Conservation (phyloP, 805 yeast genomes). For the Yamadazyma takamatsuzukensis region DNA sequence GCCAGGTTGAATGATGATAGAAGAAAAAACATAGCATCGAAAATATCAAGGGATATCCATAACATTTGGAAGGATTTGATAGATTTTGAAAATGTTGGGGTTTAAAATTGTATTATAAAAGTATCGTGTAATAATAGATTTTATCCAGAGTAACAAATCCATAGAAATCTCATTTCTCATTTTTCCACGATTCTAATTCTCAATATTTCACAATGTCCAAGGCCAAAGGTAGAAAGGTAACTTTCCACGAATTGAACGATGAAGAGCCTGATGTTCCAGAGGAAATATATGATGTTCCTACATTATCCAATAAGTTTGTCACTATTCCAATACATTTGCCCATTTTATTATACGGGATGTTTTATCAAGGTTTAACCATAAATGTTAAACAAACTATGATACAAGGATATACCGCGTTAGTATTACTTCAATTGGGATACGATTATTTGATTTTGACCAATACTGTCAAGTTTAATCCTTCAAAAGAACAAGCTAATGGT, state of each 20-base stretch:
- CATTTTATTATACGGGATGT: conserved; percentile 25
- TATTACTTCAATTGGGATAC: conserved; percentile 22
- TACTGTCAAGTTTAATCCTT: conserved; percentile 2
- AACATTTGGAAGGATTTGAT: conserved; percentile 70
- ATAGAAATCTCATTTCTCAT: too few relatives aligned
- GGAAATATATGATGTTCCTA: conserved; percentile 7
- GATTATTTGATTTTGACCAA: conserved; percentile 15
- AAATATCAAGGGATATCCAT: conserved; percentile 52
- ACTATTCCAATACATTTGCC: conserved; percentile 29
- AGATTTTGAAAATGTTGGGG: conserved; percentile 47
- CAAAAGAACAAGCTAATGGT: too few relatives aligned
- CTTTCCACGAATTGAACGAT: conserved; percentile 8
- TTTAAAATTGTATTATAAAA: too few relatives aligned
- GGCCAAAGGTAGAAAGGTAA: conserved; percentile 11
- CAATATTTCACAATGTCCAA: background rate
- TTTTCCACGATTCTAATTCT: background rate
- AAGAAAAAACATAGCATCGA: conserved; percentile 50
- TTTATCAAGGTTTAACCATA: conserved; percentile 25
- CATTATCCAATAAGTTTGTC: conserved; percentile 5
- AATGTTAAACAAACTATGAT: conserved; percentile 20
- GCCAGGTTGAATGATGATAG: conserved; percentile 54
- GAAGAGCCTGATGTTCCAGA: conserved; percentile 5
- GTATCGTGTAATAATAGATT: too few relatives aligned
- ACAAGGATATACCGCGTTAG: conserved; percentile 22
- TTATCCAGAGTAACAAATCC: too few relatives aligned